A percentile compares a stretch with the other conserved stretches of the same genome.
phyloP scores from a whole-genome alignment of 2,329 filamentous ascomycete species.

The Ophiocordyceps unilateralis region DNA sequence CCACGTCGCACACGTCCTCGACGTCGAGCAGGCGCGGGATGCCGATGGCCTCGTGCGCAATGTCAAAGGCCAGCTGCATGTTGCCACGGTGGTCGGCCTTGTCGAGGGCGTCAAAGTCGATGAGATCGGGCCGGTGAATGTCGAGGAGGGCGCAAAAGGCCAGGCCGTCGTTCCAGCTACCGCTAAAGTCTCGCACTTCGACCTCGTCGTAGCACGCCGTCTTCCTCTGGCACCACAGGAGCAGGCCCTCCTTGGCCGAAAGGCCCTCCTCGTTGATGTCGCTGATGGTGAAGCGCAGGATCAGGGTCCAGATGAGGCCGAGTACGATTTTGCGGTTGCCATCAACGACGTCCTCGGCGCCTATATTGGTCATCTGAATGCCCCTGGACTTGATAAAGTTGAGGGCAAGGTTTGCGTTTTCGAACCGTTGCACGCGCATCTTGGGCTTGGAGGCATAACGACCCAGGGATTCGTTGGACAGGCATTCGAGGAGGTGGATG shows the following conservation, averaged over 20 bases:
- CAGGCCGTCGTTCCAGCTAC: slow-evolving; percentile 92
- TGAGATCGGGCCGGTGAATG: slow-evolving; percentile 91
- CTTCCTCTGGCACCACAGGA: slow-evolving; percentile 96
- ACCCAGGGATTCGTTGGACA: slow-evolving; percentile 85
- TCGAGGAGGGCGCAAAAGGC: slow-evolving; percentile 93
- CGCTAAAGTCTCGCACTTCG: slow-evolving; percentile 84
- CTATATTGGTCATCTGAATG: slow-evolving; percentile 97
- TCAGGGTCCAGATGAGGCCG: slow-evolving; percentile 94
- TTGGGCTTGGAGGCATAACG: slow-evolving; percentile 95
- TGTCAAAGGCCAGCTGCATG: slow-evolving; percentile 96
- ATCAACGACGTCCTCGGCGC: slow-evolving; percentile 94
- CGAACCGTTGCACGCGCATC: slow-evolving; percentile 88
- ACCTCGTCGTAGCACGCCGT: slow-evolving; percentile 97
- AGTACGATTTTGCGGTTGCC: slow-evolving; percentile 96
- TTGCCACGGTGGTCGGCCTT: slow-evolving; percentile 90
- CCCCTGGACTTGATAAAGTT: slow-evolving; percentile 82
- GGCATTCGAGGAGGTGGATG: slow-evolving; percentile 91
- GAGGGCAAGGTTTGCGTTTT: slow-evolving; percentile 92
- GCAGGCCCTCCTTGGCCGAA: slow-evolving; percentile 87
- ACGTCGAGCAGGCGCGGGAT: slow-evolving; percentile 93
- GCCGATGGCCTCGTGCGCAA: slow-evolving; percentile 88
- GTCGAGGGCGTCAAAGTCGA: slow-evolving; percentile 89
- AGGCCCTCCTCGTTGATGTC: slow-evolving; percentile 97
- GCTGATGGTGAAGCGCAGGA: slow-evolving; percentile 93
- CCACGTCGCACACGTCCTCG: slow-evolving; percentile 92